Conservation (phyloP, 1,284 basidiomycete genomes). For the Tetrapyrgos nigripes region DNA sequence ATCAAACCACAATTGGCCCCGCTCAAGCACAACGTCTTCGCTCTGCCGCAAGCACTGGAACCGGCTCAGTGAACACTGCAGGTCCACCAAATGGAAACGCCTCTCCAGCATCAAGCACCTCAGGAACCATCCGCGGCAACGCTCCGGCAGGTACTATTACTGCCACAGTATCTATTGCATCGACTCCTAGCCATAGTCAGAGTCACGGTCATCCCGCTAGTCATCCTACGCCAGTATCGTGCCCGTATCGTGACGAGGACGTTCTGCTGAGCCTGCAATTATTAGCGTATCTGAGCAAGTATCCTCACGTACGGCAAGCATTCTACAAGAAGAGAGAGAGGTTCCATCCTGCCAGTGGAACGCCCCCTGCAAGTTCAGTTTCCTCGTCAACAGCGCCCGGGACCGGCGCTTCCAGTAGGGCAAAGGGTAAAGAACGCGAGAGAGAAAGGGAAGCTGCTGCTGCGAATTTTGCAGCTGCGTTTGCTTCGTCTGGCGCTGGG, state of each 20-base stretch:
- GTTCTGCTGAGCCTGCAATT: constrained; percentile 92
- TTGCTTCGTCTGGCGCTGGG: background rate
- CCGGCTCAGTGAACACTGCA: too few relatives aligned
- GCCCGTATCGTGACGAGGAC: constrained; percentile 92
- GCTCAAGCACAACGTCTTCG: too few relatives aligned
- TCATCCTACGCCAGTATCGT: constrained; percentile 43
- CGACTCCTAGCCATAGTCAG: constrained; percentile 20
- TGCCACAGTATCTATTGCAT: constrained; percentile 26
- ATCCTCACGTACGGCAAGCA: constrained; percentile 96
- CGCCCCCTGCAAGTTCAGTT: constrained; percentile 26
- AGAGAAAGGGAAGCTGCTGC: background rate
- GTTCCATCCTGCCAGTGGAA: constrained; percentile 74
- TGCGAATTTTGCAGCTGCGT: background rate
- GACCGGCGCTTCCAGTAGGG: background rate
- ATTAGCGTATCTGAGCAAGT: constrained; percentile 96
- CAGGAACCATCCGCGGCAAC: constrained; percentile 33
- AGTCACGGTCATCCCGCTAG: constrained; percentile 22
- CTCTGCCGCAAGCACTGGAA: background rate
- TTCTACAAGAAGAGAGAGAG: constrained; percentile 87
- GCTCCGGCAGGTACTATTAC: constrained; percentile 12
- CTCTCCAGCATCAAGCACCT: background rate
- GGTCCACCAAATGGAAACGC: background rate
- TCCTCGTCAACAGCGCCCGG: background rate
- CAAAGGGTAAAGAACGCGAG: constrained; percentile 11
- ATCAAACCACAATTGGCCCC: too few relatives aligned